Evolutionary conservation across 2,329 filamentous ascomycete genomes (phyloP).

Genomic region (Claviceps sp.): DNA sequence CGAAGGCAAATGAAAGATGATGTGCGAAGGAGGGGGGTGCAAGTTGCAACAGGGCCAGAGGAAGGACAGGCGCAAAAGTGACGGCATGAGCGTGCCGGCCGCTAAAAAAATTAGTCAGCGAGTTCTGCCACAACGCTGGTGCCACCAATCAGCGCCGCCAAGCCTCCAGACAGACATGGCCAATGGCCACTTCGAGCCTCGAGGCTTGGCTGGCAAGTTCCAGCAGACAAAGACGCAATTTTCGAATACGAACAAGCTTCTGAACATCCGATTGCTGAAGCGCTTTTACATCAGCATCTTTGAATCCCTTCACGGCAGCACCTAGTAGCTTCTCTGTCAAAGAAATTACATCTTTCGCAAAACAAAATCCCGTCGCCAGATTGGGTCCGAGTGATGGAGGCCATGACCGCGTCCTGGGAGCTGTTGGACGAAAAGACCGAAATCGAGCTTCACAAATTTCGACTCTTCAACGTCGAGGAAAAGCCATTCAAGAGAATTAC

Average conservation of each 20-base stretch:
- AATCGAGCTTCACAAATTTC: conserved; percentile 74
- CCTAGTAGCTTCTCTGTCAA: background rate
- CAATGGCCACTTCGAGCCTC: too few relatives aligned
- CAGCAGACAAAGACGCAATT: background rate
- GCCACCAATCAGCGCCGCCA: background rate
- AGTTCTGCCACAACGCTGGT: background rate
- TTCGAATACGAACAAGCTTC: background rate
- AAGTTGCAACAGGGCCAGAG: background rate
- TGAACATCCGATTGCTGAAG: too few relatives aligned
- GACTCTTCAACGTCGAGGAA: conserved; percentile 81
- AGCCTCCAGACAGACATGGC: background rate
- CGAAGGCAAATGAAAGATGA: background rate
- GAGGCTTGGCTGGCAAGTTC: too few relatives aligned
- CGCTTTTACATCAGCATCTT: too few relatives aligned
- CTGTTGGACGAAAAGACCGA: conserved; percentile 64
- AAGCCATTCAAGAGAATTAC: conserved; percentile 83
- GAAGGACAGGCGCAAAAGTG: background rate
- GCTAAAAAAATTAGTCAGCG: background rate
- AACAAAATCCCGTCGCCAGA: background rate
- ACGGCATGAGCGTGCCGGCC: background rate
- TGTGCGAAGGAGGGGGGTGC: background rate
- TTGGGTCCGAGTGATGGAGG: conserved; percentile 18
- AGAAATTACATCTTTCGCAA: background rate
- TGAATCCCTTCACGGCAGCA: too few relatives aligned
- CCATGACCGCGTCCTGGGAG: conserved; percentile 33